A percentile compares a stretch with the other conserved stretches of the same genome.
Evolutionary conservation across 768 basidiomycete genomes (phyloP).

Genomic region (Amanita subjunquillea): DNA sequence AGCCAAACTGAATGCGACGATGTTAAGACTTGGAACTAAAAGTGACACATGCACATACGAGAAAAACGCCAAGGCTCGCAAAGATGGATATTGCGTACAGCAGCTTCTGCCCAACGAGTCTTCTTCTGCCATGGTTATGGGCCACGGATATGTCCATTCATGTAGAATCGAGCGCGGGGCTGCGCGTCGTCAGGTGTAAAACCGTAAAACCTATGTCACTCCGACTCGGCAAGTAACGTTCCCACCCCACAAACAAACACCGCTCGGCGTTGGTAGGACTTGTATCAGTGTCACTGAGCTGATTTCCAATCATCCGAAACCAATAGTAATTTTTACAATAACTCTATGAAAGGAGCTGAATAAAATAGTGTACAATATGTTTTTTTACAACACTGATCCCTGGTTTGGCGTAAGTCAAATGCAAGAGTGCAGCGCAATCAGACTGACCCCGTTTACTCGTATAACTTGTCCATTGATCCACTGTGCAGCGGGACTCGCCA

Average conservation of each 20-base stretch:
- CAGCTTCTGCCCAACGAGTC: slow-evolving; percentile 59
- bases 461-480: slow-evolving; percentile 54
- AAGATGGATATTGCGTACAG: slow-evolving; percentile 67
- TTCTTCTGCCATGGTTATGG: slow-evolving; percentile 26
- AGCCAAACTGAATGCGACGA: slow-evolving; percentile 43
- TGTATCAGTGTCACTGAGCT: too few species aligned
- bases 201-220: too few species aligned
- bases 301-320: too few species aligned
- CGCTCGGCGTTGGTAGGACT: too few species aligned
- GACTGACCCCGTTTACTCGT: slow-evolving; percentile 45
- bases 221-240: neutral
- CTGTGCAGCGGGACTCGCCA: slow-evolving; percentile 39
- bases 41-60: slow-evolving; percentile 34
- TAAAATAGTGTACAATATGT: neutral
- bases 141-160: slow-evolving; percentile 17
- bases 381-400: neutral
- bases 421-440: neutral
- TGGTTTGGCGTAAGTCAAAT: neutral
- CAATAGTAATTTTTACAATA: too few species aligned
- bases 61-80: slow-evolving; percentile 68
- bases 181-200: too few species aligned
- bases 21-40: slow-evolving; percentile 7
- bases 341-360: too few species aligned
- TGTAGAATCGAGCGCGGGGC: neutral
- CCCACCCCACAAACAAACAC: neutral